Conservation (phyloP, 2,329 filamentous ascomycete species). For the Anthostomella pinea region DNA sequence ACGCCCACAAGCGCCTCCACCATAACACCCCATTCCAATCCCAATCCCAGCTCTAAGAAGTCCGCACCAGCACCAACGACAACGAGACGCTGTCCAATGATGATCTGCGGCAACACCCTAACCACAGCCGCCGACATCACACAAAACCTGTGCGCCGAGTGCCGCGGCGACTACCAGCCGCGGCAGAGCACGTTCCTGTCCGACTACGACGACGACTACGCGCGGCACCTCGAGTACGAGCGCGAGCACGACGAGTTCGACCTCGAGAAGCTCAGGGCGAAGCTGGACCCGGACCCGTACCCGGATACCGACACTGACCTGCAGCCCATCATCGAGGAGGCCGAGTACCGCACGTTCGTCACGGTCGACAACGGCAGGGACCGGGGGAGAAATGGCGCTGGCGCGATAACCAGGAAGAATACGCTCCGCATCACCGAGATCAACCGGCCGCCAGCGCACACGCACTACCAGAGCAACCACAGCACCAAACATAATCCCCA, state of each 20-base stretch:
- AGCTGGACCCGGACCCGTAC: background rate
- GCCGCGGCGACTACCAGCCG: constrained; percentile 21
- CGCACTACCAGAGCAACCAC: too few relatives aligned
- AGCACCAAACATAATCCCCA: constrained; percentile 5
- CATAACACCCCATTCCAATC: too few relatives aligned
- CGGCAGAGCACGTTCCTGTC: constrained; percentile 22
- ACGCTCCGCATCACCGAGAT: too few relatives aligned
- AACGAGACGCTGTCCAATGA: constrained; percentile 18
- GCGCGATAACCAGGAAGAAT: too few relatives aligned
- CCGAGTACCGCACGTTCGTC: constrained; percentile 1
- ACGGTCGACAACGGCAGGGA: too few relatives aligned
- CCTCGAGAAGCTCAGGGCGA: background rate
- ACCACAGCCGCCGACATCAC: constrained; percentile 7
- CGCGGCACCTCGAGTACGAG: background rate
- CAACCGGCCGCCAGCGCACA: too few relatives aligned
- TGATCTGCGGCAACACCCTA: constrained; percentile 13
- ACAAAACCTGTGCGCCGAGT: constrained; percentile 22
- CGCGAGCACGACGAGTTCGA: background rate
- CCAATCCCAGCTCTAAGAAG: too few relatives aligned
- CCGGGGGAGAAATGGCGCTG: too few relatives aligned
- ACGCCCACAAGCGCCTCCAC: background rate
- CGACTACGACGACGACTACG: background rate
- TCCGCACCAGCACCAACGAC: too few relatives aligned
- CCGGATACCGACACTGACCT: background rate
- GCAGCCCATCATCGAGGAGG: background rate